Percentiles rank a stretch among this genome's conserved stretches.
Evolutionary conservation across 2,329 filamentous ascomycete species (phyloP).

Genomic region (Dothideomycetes sp.): DNA sequence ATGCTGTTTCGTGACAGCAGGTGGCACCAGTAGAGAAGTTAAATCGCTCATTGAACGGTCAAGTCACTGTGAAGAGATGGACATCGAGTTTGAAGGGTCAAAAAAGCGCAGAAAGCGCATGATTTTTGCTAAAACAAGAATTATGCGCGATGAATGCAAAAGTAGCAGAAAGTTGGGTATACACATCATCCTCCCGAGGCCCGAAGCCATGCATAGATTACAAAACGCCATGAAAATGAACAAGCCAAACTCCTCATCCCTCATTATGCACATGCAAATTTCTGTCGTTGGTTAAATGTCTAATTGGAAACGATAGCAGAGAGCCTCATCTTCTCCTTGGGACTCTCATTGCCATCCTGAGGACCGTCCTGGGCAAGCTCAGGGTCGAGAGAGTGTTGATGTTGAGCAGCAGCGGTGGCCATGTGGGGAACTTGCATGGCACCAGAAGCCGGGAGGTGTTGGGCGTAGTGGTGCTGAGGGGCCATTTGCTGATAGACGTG

Average conservation of each 20-base stretch:
- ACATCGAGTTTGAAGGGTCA: not conserved
- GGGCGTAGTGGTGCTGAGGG: slow-evolving; percentile 20
- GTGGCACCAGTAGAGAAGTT: slow-evolving; percentile 5
- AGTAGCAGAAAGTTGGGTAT: slow-evolving; percentile 14
- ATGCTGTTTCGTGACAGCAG: not conserved
- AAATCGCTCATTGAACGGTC: slow-evolving; percentile 10
- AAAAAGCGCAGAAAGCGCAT: slow-evolving; percentile 12
- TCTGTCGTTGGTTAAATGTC: slow-evolving; percentile 5
- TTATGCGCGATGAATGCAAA: no score
- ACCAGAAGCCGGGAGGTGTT: slow-evolving; percentile 13
- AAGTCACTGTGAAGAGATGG: not conserved
- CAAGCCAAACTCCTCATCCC: slow-evolving; percentile 11
- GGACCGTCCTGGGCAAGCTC: slow-evolving; percentile 21
- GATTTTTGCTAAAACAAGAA: slow-evolving; percentile 11
- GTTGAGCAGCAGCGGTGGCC: slow-evolving; percentile 13
- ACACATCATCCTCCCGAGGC: slow-evolving; percentile 14
- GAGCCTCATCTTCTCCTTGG: slow-evolving; percentile 31
- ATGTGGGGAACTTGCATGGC: slow-evolving; percentile 11
- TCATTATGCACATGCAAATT: slow-evolving; percentile 11
- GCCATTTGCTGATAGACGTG: slow-evolving; percentile 20
- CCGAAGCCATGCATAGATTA: slow-evolving; percentile 8
- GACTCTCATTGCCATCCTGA: slow-evolving; percentile 24
- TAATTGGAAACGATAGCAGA: slow-evolving; percentile 23
- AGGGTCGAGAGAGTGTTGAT: slow-evolving; percentile 19
- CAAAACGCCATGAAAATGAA: slow-evolving; percentile 6